These are phyloP conservation scores for Gymnopilus dilepis DNA, from an alignment of 768 basidiomycete genomes.

Conservation along the genomic window DNA sequence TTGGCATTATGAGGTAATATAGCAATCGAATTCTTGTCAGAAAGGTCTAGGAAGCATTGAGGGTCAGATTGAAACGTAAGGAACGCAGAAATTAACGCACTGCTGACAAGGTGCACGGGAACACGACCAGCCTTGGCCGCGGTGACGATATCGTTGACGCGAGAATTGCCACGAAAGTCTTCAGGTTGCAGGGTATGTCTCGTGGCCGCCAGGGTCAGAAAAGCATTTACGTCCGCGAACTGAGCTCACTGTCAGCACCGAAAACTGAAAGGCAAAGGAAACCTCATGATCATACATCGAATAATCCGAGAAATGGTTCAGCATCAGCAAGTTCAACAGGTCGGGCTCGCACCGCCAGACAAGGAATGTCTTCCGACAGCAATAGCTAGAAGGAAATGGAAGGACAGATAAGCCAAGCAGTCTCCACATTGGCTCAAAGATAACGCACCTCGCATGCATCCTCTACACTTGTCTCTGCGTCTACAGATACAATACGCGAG, in stretches of 20 bases:
- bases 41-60: slow-evolving; percentile 59
- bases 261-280: not conserved
- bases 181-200: slow-evolving; percentile 69
- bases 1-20: slow-evolving; percentile 66
- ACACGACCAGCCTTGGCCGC: slow-evolving; percentile 79
- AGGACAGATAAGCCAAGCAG: not conserved
- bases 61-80: not conserved
- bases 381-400: slow-evolving; percentile 50
- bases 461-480: slow-evolving; percentile 77
- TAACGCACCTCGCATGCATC: slow-evolving; percentile 77
- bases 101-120: slow-evolving; percentile 77
- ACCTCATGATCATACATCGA: slow-evolving; percentile 67
- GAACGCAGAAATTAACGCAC: slow-evolving; percentile 46
- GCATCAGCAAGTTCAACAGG: slow-evolving; percentile 28
- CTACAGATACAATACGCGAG: slow-evolving; percentile 65
- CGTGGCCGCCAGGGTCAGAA: slow-evolving; percentile 82
- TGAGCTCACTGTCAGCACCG: slow-evolving; percentile 33
- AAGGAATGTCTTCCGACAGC: slow-evolving; percentile 63
- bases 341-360: slow-evolving; percentile 62
- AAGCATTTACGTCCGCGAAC: slow-evolving; percentile 90
- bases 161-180: slow-evolving; percentile 61
- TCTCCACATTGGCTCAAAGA: not conserved
- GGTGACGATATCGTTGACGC: slow-evolving; percentile 69
- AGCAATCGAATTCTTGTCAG: slow-evolving; percentile 83
- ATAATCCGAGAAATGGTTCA: slow-evolving; percentile 58